Evolutionary conservation across 768 basidiomycete species (phyloP).

Genomic region (Holtermannia corniformis): DNA sequence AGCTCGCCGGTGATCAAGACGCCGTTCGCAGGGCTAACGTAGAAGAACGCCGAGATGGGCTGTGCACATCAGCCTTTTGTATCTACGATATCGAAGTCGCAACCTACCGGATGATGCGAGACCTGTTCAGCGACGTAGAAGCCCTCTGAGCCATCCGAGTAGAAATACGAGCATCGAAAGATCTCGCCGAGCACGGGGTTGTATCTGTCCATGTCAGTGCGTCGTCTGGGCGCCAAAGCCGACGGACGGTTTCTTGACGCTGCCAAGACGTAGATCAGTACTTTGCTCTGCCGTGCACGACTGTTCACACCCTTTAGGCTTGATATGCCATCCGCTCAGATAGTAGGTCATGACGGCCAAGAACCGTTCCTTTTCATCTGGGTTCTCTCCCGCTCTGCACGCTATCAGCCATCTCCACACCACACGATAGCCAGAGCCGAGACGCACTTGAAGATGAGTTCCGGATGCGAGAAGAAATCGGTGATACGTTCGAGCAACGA

Average conservation of each 20-base stretch:
- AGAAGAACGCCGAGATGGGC: constrained; percentile 74
- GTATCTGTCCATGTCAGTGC: constrained; percentile 51
- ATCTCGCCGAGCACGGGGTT: constrained; percentile 97
- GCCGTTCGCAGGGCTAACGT: constrained; percentile 81
- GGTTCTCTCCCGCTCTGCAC: constrained; percentile 64
- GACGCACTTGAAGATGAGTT: constrained; percentile 50
- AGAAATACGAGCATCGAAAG: constrained; percentile 92
- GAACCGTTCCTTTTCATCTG: constrained; percentile 81
- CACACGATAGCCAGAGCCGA: neutral
- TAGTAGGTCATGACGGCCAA: constrained; percentile 86
- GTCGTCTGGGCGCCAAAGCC: neutral
- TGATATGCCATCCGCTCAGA: constrained; percentile 99
- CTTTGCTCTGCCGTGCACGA: neutral
- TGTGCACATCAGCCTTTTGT: constrained; percentile 5
- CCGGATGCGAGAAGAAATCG: constrained; percentile 98
- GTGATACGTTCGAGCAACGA: constrained; percentile 98
- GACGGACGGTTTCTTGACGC: constrained; percentile 91
- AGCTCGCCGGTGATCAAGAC: constrained; percentile 84
- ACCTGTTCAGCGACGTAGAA: constrained; percentile 98
- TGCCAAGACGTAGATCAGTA: constrained; percentile 7
- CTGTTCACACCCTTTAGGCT: constrained; percentile 63
- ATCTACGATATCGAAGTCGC: neutral
- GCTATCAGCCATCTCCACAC: neutral
- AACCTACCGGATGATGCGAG: constrained; percentile 40
- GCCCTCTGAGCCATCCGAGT: constrained; percentile 79